These are phyloP conservation scores for Neurospora discreta DNA, from an alignment of 495 filamentous ascomycete genomes.

Conservation along the genomic window DNA sequence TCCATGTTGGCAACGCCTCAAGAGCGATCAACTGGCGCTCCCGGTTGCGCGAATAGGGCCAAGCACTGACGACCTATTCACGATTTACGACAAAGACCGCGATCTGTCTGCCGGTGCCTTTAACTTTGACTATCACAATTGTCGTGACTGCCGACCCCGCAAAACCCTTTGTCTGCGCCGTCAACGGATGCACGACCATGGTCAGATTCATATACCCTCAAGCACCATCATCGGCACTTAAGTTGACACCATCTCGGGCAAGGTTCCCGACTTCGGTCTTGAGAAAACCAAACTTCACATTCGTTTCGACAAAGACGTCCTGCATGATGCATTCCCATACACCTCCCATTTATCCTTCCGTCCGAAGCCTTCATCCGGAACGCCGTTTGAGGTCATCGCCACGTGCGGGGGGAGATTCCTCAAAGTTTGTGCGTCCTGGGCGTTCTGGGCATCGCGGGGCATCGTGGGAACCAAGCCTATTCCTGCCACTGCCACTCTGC, in stretches of 20 bases:
- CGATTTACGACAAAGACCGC: background rate
- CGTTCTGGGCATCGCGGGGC: constrained; percentile 1
- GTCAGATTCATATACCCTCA: background rate
- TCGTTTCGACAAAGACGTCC: background rate
- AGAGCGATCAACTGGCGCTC: background rate
- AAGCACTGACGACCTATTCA: background rate
- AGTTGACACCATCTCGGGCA: background rate
- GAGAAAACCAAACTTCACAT: background rate
- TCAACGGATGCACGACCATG: background rate
- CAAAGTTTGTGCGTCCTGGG: constrained; percentile 2
- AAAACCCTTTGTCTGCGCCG: background rate
- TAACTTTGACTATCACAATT: background rate
- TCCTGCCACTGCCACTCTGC: background rate
- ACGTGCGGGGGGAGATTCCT: constrained; percentile 18
- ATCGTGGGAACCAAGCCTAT: background rate
- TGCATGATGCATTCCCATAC: background rate
- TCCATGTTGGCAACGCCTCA: background rate
- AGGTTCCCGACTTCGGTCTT: background rate
- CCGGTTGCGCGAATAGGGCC: background rate
- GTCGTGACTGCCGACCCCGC: background rate
- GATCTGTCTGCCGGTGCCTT: background rate
- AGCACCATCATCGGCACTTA: background rate
- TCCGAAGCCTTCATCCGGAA: constrained; percentile 21
- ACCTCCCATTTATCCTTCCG: constrained; percentile 18
- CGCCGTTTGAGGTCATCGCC: constrained; percentile 17